Evolutionary conservation across 2,329 filamentous ascomycete genomes (phyloP).

Genomic region (Incumbomyces delicatus): DNA sequence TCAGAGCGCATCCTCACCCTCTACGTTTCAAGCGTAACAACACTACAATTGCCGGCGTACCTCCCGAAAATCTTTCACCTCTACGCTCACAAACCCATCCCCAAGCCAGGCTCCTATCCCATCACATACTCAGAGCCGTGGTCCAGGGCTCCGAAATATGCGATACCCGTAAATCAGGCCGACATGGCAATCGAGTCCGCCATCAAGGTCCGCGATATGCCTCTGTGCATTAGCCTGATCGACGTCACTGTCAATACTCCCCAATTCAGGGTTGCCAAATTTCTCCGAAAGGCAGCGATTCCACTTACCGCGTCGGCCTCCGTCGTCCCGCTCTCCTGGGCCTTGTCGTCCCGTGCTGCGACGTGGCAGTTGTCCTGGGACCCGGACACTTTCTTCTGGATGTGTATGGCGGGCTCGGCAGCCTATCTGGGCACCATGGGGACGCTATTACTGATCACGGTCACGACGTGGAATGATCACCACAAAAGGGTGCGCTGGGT

Average conservation of each 20-base stretch:
- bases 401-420: constrained; percentile 70
- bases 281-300: constrained; percentile 33
- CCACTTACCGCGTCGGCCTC: constrained; percentile 30
- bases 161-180: constrained; percentile 61
- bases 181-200: constrained; percentile 68
- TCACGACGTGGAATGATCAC: constrained; percentile 85
- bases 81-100: constrained; percentile 73
- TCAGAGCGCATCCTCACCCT: constrained; percentile 59
- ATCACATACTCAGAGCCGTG: constrained; percentile 54
- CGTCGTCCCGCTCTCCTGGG: constrained; percentile 46
- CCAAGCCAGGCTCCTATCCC: constrained; percentile 49
- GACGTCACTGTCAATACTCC: constrained; percentile 45
- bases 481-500: constrained; percentile 91
- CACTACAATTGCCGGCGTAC: constrained; percentile 62
- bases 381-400: constrained; percentile 58
- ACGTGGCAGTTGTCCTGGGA: constrained; percentile 67
- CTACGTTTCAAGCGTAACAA: constrained; percentile 68
- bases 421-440: constrained; percentile 75
- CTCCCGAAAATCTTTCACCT: constrained; percentile 72
- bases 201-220: constrained; percentile 67
- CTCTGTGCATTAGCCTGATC: constrained; percentile 69
- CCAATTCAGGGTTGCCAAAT: constrained; percentile 34
- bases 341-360: constrained; percentile 45
- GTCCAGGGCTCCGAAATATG: constrained; percentile 58
- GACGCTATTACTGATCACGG: constrained; percentile 71